Evolutionary conservation across 768 basidiomycete species (phyloP), one percentile per base, ranked within the genome.

Genomic region (Hortiboletus campestris): DNA sequence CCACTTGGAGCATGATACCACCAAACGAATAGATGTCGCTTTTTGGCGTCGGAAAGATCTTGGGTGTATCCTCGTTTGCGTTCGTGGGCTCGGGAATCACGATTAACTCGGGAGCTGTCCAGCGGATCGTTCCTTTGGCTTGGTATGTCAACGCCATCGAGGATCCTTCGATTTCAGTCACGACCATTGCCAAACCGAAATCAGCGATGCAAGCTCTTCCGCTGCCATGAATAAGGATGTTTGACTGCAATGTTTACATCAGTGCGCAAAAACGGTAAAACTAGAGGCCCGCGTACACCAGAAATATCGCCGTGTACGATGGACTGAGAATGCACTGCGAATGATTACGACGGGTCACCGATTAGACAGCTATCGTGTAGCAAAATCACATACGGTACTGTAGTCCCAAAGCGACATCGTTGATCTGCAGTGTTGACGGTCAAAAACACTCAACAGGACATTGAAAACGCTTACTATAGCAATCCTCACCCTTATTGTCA

Each of bases 61-160:
- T 48, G 20, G 2, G 14, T 8, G 9, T 0, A 2, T 44, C 39
- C 3, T 53, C 50, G 7, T 42, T 29, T 3, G 42, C 41, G 6
- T 31, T 10, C 17, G 5, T 32, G 1, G 36, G 17, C 9, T 35
- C 46, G 20, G 6, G 22, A 14, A 60, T 32, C 1, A 29, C n/a
- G 50, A 77, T 72, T 0, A 82, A 60, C 31, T 75, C 66, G 0
- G 78, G 69, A 29, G 80, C 80, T 11, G 80, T 76, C 78, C 80
- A 82, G 2, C 79, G 74, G 19, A 81, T 67, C n/a, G 79, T 75
- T 3, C 78, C 80, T 39, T 51, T 65, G 8, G 36, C 34, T 47
- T 59, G 58, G n/a, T 56, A 68, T 1, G 58, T 47, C 74, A 75
- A 73, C 28, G 71, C 71, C 13, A 68, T 59, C 17, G 65, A 70